Evolutionary conservation across 1,139 yeast species (phyloP), one percentile per base, ranked within the genome.

Genomic region (Arxiozyma telluris): DNA sequence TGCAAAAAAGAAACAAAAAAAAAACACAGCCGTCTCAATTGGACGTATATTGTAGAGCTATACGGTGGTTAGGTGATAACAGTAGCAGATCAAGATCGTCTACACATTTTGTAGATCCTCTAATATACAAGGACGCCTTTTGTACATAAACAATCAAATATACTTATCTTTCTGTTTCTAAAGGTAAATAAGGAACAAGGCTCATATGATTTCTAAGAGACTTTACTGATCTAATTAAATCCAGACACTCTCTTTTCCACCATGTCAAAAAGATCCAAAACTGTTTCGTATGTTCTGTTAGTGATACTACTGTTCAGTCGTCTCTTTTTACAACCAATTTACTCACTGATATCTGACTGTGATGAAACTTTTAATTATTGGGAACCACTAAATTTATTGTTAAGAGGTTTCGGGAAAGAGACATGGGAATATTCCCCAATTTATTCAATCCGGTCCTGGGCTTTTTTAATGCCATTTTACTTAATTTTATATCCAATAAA

Each of bases 371-470:
- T 81, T 76, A 91, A 91, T 65, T 91, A 88, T 71, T 90, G 91
- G 93, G 98, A 91, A 61, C 97, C 98, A 0, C 74, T 91, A 55
- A 93, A 91, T 66, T 76, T 86, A 53, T 64, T 91, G 43, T 72
- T 85, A 3, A 79, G 96, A 60, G 86, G 85, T 1, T 89, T 87
- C 68, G 98, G 98, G 2, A 87, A 89, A 61, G 90, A 90, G 69
- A 91, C 98, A 0, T 91, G 97, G 98, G 98, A 91, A 65, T 91
- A 91, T 68, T 88, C 96, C 0, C 97, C 98, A 0, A 87, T 79
- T 54, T 89, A 80, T 65, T 90, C 96, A 21, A 89, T 91, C 53
- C 73, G 98, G 59, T 87, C 96, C 8, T 91, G 95, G 81, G 78
- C 87, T 0, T 90, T 86, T 62, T 66, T 86, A 45, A 52, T 82